Base-by-base conservation (phyloP, 306 rosid genomes). In the Cucurbita moschata region DNA sequence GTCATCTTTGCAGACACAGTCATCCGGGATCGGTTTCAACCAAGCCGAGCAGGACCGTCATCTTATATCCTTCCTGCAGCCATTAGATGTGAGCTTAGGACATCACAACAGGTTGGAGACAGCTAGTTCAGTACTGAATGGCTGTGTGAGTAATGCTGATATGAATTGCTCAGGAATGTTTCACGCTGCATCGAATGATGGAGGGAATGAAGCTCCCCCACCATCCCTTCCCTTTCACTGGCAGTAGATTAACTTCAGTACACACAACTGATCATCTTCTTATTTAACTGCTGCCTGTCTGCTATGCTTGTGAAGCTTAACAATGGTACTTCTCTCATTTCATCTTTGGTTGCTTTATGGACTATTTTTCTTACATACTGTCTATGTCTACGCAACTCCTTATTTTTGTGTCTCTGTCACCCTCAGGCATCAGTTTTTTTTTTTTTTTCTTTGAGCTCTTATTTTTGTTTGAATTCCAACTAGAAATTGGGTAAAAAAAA, bases 1-100 rank as follows among this genome's bases (percentile, higher is more conserved):
- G 99, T 94, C 99, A 94, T 89, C 97, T 42, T 88, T 89, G 68
- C 96, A 82, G 81, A 70, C 87, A 30, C 95, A 79, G 84, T 69
- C 84, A 75, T 80, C 88, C 11, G 85, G 83, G 50, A 81, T 70
- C 55, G 89, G 87, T 72, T 83, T 87, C 38, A 77, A 82, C 83
- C 89, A 75, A 55, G 78, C 86, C 63, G 79, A 84, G 44, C 73
- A 69, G 82, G 84, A 78, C 71, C 87, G 75, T 74, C 62, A 75
- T 60, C 72, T 87, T 18, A 63, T 80, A 54, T 61, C 96, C 47
- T 79, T 85, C 23, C 72, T 81, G 81, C 91, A 88, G 40, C 85
- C 90, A 0, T 81, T 87, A 63, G 51, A 64, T 42, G 51, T 10
- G 71, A 64, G 35, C 51, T 64, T 64, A 64, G 88, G 83, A 26